These are phyloP conservation scores for Colletotrichum sp. DNA, from an alignment of 2,329 filamentous ascomycete species.

Conservation along the genomic window DNA sequence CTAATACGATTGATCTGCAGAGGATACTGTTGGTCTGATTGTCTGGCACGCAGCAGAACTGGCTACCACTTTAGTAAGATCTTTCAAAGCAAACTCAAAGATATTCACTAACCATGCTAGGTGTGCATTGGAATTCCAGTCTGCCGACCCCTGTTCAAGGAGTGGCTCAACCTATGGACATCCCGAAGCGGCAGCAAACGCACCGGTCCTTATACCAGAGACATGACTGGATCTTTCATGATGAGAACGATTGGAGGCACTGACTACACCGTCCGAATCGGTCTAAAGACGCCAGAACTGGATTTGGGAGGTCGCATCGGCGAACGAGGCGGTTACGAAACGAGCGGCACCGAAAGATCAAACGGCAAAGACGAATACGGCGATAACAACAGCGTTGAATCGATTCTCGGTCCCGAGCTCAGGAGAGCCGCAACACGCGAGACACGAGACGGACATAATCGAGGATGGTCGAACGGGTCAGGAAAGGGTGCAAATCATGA, in stretches of 20 bases:
- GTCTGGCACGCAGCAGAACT: conserved; percentile 45
- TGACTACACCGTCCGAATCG: conserved; percentile 12
- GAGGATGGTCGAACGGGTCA: background rate
- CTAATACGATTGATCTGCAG: conserved; percentile 23
- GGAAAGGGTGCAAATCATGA: background rate
- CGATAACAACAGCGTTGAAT: conserved; percentile 12
- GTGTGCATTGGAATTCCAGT: conserved; percentile 45
- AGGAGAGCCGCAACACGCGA: background rate
- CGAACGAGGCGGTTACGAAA: background rate
- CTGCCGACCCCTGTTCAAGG: conserved; percentile 39
- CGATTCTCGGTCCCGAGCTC: conserved; percentile 2
- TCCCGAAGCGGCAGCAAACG: background rate
- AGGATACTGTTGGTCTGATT: conserved; percentile 39
- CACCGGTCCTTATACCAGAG: background rate
- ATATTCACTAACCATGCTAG: background rate
- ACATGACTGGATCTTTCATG: conserved; percentile 11
- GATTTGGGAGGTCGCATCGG: background rate
- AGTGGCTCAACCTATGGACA: conserved; percentile 2
- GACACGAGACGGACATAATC: background rate
- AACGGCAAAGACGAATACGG: background rate
- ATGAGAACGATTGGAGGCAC: conserved; percentile 16
- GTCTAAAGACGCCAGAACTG: conserved; percentile 8
- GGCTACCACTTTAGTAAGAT: conserved; percentile 35
- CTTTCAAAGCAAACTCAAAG: no score
- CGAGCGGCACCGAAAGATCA: background rate